Evolutionary conservation across 2,329 filamentous ascomycete species (phyloP).

Genomic region (Cladosporium sp.): DNA sequence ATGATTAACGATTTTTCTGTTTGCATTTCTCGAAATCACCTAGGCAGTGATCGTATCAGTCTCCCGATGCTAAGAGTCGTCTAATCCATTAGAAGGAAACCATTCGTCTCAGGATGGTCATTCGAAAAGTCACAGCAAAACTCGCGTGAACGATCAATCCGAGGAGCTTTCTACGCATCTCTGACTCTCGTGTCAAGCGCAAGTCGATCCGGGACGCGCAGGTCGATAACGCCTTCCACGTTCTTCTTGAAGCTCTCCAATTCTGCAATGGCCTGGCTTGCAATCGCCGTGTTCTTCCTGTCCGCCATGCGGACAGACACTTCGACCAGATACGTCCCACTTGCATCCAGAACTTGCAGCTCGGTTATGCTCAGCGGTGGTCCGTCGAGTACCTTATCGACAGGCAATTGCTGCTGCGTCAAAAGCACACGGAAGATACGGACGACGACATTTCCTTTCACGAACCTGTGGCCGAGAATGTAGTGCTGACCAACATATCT

Average conservation of each 20-base stretch:
- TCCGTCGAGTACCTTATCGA: slow-evolving; percentile 26
- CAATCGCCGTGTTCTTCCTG: slow-evolving; percentile 49
- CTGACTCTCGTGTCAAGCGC: slow-evolving; percentile 57
- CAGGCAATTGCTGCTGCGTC: slow-evolving; percentile 9
- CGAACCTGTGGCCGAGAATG: slow-evolving; percentile 54
- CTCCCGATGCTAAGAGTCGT: no score
- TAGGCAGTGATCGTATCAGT: no score
- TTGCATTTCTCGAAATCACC: no score
- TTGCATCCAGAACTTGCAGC: slow-evolving; percentile 51
- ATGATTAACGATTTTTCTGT: no score
- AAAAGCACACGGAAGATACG: slow-evolving; percentile 53
- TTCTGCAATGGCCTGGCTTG: slow-evolving; percentile 52
- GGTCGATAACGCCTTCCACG: slow-evolving; percentile 54
- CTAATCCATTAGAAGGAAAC: no score
- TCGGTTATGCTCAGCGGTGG: slow-evolving; percentile 38
- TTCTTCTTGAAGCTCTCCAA: slow-evolving; percentile 49
- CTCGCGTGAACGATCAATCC: background rate
- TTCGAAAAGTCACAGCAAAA: no score
- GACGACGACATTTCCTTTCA: slow-evolving; percentile 55
- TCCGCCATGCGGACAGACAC: slow-evolving; percentile 55
- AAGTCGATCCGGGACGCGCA: slow-evolving; percentile 55
- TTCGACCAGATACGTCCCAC: slow-evolving; percentile 56
- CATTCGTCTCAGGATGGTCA: no score
- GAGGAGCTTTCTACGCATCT: background rate
- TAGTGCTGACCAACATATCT: slow-evolving; percentile 48